Evolutionary conservation across 2,329 filamentous ascomycete genomes (phyloP).

Genomic region (Nemania sp.): DNA sequence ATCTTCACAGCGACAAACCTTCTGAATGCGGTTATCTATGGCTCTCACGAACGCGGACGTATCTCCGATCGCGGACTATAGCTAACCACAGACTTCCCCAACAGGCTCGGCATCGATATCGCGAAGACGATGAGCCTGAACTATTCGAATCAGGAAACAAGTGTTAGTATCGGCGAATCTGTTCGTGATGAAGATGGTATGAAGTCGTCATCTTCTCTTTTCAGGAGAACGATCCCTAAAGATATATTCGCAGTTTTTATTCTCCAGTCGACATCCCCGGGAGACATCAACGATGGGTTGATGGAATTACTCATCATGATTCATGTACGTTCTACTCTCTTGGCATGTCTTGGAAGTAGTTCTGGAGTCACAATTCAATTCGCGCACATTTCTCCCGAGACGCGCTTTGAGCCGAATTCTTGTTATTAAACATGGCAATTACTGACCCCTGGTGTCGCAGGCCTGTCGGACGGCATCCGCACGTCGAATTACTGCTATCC

Average conservation of each 20-base stretch:
- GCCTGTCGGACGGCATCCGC: slow-evolving; percentile 72
- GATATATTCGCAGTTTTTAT: slow-evolving; percentile 70
- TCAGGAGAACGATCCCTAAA: background rate
- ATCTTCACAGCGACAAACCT: too few relatives aligned
- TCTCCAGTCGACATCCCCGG: slow-evolving; percentile 89
- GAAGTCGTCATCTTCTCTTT: background rate
- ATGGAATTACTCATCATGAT: slow-evolving; percentile 99
- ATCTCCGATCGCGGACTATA: too few relatives aligned
- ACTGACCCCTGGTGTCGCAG: too few relatives aligned
- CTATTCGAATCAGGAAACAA: slow-evolving; percentile 85
- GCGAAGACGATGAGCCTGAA: slow-evolving; percentile 80
- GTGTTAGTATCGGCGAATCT: slow-evolving; percentile 92
- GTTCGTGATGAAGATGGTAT: slow-evolving; percentile 89
- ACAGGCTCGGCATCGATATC: slow-evolving; percentile 74
- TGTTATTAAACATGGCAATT: too few relatives aligned
- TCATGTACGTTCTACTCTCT: too few relatives aligned
- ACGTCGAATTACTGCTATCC: slow-evolving; percentile 89
- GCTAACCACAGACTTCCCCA: slow-evolving; percentile 16
- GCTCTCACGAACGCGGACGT: too few relatives aligned
- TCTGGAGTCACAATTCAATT: too few relatives aligned
- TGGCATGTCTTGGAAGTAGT: too few relatives aligned
- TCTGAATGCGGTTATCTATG: too few relatives aligned
- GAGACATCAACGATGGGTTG: slow-evolving; percentile 95
- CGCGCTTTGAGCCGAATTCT: too few relatives aligned
- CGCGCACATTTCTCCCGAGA: too few relatives aligned